Base-by-base conservation (phyloP, 768 basidiomycete genomes). In the Agaricus sinodeliciosus region DNA sequence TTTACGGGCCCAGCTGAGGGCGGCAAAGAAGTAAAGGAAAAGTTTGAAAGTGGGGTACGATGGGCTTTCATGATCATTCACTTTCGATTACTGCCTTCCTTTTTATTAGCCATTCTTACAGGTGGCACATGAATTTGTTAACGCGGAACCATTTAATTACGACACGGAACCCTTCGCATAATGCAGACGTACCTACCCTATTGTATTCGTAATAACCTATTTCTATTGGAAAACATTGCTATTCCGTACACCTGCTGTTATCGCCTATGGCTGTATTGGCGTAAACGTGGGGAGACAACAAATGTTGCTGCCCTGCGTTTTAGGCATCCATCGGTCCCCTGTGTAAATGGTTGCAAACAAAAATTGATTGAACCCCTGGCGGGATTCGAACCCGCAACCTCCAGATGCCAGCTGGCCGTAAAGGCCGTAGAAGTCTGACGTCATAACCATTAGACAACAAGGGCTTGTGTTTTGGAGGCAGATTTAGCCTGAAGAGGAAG, bases 391-490 rank as follows among this genome's bases (percentile, higher is more conserved):
- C 85, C 77, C 84, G 80, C 83, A 87, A 79, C 84, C 85, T 85
- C 82, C 84, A 86, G 84, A 86, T 83, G 27, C 49, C 49, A 51
- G 19, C n/a, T 4, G 54, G 31, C 31, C 31, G 31, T 31, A 11
- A 31, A 11, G 31, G 31, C 31, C 12, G 39, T 84, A 87, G 85
- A 87, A 87, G 85, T 87, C 85, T 87, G 85, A 86, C 85, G 85
- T 86, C 85, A 87, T 87, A 84, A 74, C 85, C 85, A 87, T 87
- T 86, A 87, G 84, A 86, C 85, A 84, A 87, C 80, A 77, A 76
- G 85, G 84, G 84, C 85, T 58, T 65, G 11, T 22, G 4, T 31
- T 27, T 35, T 26, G 3, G 28, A 4, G 16, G 3, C 3, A 31
- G 35, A 41, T 54, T 49, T 11, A 31, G 11, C 31, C 7, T 12